Evolutionary conservation across 306 rosid species (phyloP).

Genomic region (Carpinus viminea): DNA sequence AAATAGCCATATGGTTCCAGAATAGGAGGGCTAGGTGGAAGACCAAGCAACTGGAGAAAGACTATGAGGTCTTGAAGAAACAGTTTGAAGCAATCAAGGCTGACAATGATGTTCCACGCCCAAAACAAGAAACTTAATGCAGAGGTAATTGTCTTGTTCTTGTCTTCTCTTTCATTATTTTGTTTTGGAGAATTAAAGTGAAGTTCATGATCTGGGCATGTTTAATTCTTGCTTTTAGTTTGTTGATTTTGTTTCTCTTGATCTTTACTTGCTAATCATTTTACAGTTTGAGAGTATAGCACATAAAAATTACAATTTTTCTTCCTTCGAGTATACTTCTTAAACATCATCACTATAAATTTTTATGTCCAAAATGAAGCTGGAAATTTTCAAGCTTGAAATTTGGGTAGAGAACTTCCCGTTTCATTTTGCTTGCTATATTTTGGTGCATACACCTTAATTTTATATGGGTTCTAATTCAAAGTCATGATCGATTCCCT

Average conservation of each 20-base stretch:
- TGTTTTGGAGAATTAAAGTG: not conserved
- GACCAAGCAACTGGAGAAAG: conserved; percentile 86
- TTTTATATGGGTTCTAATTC: conserved; percentile 21
- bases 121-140: conserved; percentile 74
- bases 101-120: conserved; percentile 64
- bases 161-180: not conserved
- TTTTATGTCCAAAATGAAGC: not conserved
- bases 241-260: not conserved
- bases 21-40: conserved; percentile 96
- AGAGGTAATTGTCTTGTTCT: conserved; percentile 48
- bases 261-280: not conserved
- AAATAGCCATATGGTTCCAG: conserved; percentile 94
- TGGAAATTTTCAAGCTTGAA: not conserved
- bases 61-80: conserved; percentile 73
- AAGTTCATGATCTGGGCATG: not conserved
- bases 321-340: not conserved
- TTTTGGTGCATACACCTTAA: conserved; percentile 30
- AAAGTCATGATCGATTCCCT: conserved; percentile 32
- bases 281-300: not conserved
- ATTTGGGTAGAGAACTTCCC: not conserved
- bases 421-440: not conserved
- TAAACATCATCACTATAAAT: not conserved
- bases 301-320: not conserved
- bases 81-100: conserved; percentile 79
- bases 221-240: not conserved